phyloP scores from a whole-genome alignment of 2,329 filamentous ascomycete genomes.

The Gnomoniopsis sp. region DNA sequence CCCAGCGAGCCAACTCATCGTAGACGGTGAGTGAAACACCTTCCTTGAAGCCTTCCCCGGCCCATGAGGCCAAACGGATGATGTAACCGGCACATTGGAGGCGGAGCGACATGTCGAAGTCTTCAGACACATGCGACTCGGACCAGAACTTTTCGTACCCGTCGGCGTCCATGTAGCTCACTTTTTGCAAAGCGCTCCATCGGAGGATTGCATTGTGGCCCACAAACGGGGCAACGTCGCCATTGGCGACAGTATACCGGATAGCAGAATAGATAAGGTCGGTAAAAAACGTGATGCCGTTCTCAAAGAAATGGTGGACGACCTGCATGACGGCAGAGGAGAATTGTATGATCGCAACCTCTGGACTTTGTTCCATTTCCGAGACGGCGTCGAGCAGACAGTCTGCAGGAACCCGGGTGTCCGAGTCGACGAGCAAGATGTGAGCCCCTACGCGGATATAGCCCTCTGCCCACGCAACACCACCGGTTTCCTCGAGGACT shows the following conservation, averaged over 20 bases:
- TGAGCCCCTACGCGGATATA: conserved; percentile 86
- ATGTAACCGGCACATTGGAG: conserved; percentile 71
- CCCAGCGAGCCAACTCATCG: conserved; percentile 80
- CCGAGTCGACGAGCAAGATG: conserved; percentile 74
- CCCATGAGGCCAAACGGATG: conserved; percentile 70
- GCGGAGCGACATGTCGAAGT: conserved; percentile 79
- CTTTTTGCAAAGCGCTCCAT: conserved; percentile 72
- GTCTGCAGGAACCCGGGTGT: conserved; percentile 73
- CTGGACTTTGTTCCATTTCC: conserved; percentile 76
- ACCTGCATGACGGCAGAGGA: conserved; percentile 78
- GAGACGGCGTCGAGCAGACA: conserved; percentile 76
- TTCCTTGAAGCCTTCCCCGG: conserved; percentile 75
- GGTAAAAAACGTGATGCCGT: conserved; percentile 68
- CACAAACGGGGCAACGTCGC: conserved; percentile 75
- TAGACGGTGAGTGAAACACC: conserved; percentile 82
- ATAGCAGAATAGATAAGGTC: conserved; percentile 76
- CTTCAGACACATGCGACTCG: conserved; percentile 74
- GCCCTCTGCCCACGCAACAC: conserved; percentile 76
- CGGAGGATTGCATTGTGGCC: conserved; percentile 77
- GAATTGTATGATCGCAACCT: conserved; percentile 77
- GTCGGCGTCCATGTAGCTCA: conserved; percentile 65
- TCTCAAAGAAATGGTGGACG: conserved; percentile 69
- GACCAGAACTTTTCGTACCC: conserved; percentile 80
- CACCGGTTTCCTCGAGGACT: conserved; percentile 59
- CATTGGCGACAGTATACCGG: conserved; percentile 72